These are phyloP conservation scores for Leccinum solheimii DNA, from an alignment of 1,284 basidiomycete species.

Conservation along the genomic window DNA sequence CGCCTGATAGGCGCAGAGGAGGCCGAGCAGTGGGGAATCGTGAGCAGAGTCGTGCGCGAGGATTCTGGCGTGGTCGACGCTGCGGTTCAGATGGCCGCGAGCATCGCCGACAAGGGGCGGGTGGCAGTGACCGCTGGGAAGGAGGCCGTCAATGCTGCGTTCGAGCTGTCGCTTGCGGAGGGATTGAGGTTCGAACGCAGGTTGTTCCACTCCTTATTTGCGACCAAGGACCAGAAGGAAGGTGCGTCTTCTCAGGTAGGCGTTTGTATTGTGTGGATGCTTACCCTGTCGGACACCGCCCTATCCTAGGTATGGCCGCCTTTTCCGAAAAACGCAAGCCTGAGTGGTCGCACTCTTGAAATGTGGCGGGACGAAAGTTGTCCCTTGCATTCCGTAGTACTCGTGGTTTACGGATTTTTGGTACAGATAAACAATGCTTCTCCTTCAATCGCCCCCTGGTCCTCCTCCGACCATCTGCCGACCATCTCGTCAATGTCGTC, in stretches of 20 bases:
- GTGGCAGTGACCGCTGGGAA: conserved; percentile 91
- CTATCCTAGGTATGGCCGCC: conserved; percentile 86
- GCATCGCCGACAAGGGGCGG: conserved; percentile 83
- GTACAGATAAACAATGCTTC: neutral
- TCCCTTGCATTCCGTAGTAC: neutral
- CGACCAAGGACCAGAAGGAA: conserved; percentile 97
- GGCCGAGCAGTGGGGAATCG: conserved; percentile 84
- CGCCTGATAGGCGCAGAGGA: conserved; percentile 79
- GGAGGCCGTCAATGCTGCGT: conserved; percentile 93
- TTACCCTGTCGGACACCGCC: conserved; percentile 5
- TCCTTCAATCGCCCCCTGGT: neutral
- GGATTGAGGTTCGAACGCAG: conserved; percentile 88
- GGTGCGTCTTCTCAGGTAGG: conserved; percentile 49
- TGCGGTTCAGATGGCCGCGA: conserved; percentile 80
- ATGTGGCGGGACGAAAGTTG: neutral
- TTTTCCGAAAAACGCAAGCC: conserved; percentile 97
- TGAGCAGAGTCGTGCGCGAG: conserved; percentile 78
- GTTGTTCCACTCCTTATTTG: conserved; percentile 91
- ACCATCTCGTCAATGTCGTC: no score
- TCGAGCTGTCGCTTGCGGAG: conserved; percentile 80
- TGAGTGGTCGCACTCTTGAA: conserved; percentile 63
- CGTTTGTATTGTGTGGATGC: neutral
- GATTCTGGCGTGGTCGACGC: conserved; percentile 84
- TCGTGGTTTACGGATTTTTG: neutral
- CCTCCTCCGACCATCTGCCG: no score